Base-by-base conservation (phyloP, 805 yeast genomes). In the Candida nanaspora region DNA sequence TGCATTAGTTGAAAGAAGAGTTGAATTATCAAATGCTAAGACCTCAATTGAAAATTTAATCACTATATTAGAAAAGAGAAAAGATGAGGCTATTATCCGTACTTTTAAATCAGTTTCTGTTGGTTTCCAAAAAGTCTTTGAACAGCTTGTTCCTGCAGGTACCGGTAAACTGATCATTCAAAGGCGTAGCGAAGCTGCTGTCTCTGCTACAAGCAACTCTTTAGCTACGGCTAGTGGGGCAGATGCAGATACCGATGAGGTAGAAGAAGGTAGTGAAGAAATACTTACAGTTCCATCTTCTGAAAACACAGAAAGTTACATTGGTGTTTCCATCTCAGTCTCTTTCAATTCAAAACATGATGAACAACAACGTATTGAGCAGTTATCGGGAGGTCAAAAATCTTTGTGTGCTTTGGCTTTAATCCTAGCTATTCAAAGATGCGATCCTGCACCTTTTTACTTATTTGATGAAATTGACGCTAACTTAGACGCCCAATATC, bases 361-460 rank as follows among this genome's bases (percentile, higher is more conserved):
- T 55, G 96, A 88, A 49, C 96, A 86, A 57, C 84, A 82, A 45
- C 72, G 85, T 46, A 82, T 91, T 42, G 95, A 87, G 57, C 97
- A 89, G 57, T 68, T 93, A 15, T 86, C 96, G 1, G 98, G 98
- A 32, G 98, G 98, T 10, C 98, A 93, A 56, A 91, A 91, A 58
- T 85, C 97, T 0, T 67, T 93, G n/a, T 89, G 98, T 68, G 98
- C 98, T 1, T 79, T 93, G 50, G 89, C 98, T 0, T 72, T 93
- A 38, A 89, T 93, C 48, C 70, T 93, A 43, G 97, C 98, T 4
- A 86, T 91, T 44, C 98, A 93, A 65, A 79, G 76, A 55, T 86
- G 94, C 48, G 98, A 93, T 51, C 98, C 98, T 10, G 97, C 97
- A 8, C 97, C 98, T 37, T 93, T 93, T 59, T 93, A 93, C 57